Percentiles rank a stretch among this genome's conserved stretches.
Conservation (phyloP, 257 asterid genomes). For the Solanum gandarillasii region DNA sequence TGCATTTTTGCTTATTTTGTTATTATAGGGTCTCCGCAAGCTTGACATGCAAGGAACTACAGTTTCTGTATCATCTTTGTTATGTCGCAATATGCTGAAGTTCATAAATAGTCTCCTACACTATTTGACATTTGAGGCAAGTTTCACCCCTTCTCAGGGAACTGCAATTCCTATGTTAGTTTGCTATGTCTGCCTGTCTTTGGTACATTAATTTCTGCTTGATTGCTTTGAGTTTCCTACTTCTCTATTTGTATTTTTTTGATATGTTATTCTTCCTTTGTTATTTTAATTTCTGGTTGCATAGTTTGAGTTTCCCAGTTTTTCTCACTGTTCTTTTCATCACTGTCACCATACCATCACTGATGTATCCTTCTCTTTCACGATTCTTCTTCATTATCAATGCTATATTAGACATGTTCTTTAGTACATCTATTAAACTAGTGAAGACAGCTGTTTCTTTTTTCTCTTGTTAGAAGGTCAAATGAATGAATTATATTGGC, state of each 20-base stretch:
- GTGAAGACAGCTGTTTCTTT: background rate
- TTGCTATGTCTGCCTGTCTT: conserved; percentile 41
- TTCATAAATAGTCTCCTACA: conserved; percentile 92
- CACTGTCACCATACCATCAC: background rate
- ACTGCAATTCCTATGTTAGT: conserved; percentile 70
- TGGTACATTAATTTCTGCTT: background rate
- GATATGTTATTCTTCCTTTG: background rate
- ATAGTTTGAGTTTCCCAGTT: background rate
- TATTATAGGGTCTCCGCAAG: conserved; percentile 69
- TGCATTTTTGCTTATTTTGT: background rate
- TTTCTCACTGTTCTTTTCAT: background rate
- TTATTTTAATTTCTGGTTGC: background rate
- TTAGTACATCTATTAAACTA: background rate
- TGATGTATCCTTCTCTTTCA: background rate
- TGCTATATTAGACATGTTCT: background rate
- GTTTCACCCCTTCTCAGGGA: conserved; percentile 35
- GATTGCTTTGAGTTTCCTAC: background rate
- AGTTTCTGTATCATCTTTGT: conserved; percentile 81
- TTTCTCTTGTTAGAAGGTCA: background rate
- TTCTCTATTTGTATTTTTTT: background rate
- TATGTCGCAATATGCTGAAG: conserved; percentile 93
- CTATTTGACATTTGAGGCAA: conserved; percentile 91
- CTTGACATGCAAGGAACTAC: conserved; percentile 95
- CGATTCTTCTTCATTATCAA: background rate
- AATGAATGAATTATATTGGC: background rate